A percentile compares a stretch with the other conserved stretches of the same genome.
Conservation (phyloP, 2,329 filamentous ascomycete species). For the Xylariaceae sp. region DNA sequence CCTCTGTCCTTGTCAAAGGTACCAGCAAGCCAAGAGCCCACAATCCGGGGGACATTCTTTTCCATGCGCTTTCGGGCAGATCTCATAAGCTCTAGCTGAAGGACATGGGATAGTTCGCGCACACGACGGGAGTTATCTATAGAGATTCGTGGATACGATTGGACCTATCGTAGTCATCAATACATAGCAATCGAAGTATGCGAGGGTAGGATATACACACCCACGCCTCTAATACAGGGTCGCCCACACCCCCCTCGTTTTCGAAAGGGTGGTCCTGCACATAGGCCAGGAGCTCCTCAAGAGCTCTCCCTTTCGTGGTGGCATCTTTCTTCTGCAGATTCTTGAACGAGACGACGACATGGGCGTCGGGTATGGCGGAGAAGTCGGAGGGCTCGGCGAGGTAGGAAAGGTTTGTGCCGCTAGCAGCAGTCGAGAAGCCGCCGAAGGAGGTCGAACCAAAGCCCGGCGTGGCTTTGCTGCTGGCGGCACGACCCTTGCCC, state of each 20-base stretch:
- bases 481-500: slow-evolving; percentile 26
- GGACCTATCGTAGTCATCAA: slow-evolving; percentile 52
- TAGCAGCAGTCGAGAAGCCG: slow-evolving; percentile 38
- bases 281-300: slow-evolving; percentile 76
- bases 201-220: slow-evolving; percentile 40
- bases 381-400: slow-evolving; percentile 82
- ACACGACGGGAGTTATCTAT: slow-evolving; percentile 88
- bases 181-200: slow-evolving; percentile 3
- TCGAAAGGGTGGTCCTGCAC: slow-evolving; percentile 52
- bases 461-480: slow-evolving; percentile 24
- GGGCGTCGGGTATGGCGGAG: slow-evolving; percentile 69
- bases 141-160: slow-evolving; percentile 81
- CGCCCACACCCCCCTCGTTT: slow-evolving; percentile 63
- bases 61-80: slow-evolving; percentile 78
- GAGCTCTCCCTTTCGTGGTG: slow-evolving; percentile 83
- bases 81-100: slow-evolving; percentile 62
- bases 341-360: slow-evolving; percentile 86
- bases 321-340: slow-evolving; percentile 90
- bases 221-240: slow-evolving; percentile 84
- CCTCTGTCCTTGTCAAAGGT: slow-evolving; percentile 79
- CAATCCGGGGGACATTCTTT: slow-evolving; percentile 68
- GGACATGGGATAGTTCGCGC: slow-evolving; percentile 75
- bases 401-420: slow-evolving; percentile 67
- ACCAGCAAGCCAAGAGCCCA: slow-evolving; percentile 88
- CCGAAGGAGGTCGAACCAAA: slow-evolving; percentile 21